phyloP scores from a whole-genome alignment of 495 filamentous ascomycete genomes.

The Aspergillus asperescens region DNA sequence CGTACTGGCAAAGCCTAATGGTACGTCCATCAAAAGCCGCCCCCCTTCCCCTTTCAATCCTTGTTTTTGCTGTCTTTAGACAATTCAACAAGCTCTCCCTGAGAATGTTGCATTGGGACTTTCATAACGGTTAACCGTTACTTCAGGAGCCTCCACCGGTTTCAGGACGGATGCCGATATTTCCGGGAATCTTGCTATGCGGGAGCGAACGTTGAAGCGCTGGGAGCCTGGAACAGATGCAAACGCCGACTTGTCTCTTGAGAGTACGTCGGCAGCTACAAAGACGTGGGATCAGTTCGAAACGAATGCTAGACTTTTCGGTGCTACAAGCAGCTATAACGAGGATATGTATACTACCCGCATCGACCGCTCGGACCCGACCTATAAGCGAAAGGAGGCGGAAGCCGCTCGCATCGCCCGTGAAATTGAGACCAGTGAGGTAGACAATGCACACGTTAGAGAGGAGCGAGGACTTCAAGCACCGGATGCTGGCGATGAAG shows the following conservation, averaged over 20 bases:
- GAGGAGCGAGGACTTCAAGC: slow-evolving; percentile 78
- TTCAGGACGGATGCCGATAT: slow-evolving; percentile 91
- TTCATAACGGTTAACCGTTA: no score
- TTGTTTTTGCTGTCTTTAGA: no score
- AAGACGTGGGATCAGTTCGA: slow-evolving; percentile 91
- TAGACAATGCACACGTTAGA: slow-evolving; percentile 71
- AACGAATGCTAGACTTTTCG: slow-evolving; percentile 80
- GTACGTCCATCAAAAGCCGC: slow-evolving; percentile 37
- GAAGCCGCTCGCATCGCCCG: slow-evolving; percentile 77
- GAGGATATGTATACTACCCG: slow-evolving; percentile 91
- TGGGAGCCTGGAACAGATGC: slow-evolving; percentile 70
- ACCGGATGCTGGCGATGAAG: slow-evolving; percentile 71
- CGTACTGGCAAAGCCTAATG: slow-evolving; percentile 59
- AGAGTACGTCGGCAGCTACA: slow-evolving; percentile 41
- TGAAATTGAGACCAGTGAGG: slow-evolving; percentile 73
- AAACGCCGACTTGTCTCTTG: slow-evolving; percentile 62
- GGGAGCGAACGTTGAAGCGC: slow-evolving; percentile 72
- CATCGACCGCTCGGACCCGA: slow-evolving; percentile 75
- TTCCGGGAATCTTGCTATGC: slow-evolving; percentile 60
- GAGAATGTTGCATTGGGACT: no score
- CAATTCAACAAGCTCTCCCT: no score
- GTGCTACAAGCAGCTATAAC: slow-evolving; percentile 79
- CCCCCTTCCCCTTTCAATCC: neutral
- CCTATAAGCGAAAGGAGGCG: slow-evolving; percentile 69
- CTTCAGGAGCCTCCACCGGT: slow-evolving; percentile 43